Base-by-base conservation (phyloP, 2,329 filamentous ascomycete species). In the Diaporthe amygdali region DNA sequence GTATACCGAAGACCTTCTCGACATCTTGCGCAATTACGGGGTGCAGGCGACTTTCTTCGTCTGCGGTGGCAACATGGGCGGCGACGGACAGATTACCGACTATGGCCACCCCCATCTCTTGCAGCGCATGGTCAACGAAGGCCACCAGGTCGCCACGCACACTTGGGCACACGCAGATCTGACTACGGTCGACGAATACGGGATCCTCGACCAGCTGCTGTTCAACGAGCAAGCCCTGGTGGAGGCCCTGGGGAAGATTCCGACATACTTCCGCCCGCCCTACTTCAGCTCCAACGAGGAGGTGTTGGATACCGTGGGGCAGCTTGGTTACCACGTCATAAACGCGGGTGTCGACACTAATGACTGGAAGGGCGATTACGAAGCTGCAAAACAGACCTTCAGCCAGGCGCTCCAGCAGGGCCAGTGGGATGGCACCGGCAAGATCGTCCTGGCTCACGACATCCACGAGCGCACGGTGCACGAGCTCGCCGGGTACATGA, bases 21-120 rank as follows among this genome's bases (percentile, higher is more conserved):
- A 92, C 75, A 83, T 91, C 68, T 84, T 93, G 55, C 84, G 85
- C 71, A 77, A 76, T 32, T 90, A 91, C 76, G 82, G 86, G 34
- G 90, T 89, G 17, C 91, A 89, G 74, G 91, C 90, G 2, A 93
- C 91, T 2, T 93, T 93, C 78, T 93, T 92, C 79, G 84, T 93
- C 72, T 89, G 86, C 9, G 88, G 88, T 6, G 88, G 85, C 78
- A 89, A 88, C 79, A 73, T 73, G 71, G 56, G 32, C 25, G 47
- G 49, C 34, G 66, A 46, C 41, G 66, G 52, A 15, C 71, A 73
- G 71, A 59, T 73, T 34, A 71, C 69, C 32, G n/a, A 54, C 5
- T 39, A 59, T 51, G 71, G 44, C 25, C n/a, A 69, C 73, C 77
- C 51, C 75, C 55, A 30, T 12, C 25, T 82, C 34, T 81, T 87